Evolutionary conservation across 257 asterid species (phyloP).

Genomic region (Capsicum baccatum): DNA sequence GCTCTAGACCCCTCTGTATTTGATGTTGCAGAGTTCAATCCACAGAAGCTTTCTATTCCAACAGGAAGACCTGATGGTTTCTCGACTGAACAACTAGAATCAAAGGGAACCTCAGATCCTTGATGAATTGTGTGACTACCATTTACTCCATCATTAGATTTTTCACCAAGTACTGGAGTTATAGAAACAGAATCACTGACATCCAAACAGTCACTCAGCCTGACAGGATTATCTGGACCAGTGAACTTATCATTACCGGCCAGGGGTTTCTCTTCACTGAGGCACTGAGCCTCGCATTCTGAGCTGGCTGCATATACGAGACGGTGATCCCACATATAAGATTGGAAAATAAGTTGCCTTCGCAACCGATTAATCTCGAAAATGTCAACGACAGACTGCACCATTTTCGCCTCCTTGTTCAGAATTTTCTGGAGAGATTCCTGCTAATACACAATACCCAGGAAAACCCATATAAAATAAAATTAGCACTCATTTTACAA

Average conservation of each 20-base stretch:
- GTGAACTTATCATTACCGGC: constrained; percentile 42
- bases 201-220: constrained; percentile 32
- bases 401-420: constrained; percentile 60
- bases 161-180: constrained; percentile 44
- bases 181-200: constrained; percentile 39
- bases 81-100: constrained; percentile 39
- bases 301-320: constrained; percentile 65
- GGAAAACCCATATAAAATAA: constrained; percentile 31
- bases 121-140: constrained; percentile 40
- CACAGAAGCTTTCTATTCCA: constrained; percentile 43
- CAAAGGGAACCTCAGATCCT: constrained; percentile 36
- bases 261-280: constrained; percentile 46
- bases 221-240: constrained; percentile 41
- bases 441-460: constrained; percentile 50
- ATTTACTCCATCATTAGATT: constrained; percentile 36
- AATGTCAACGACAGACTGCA: constrained; percentile 66
- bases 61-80: constrained; percentile 36
- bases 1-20: constrained; percentile 51
- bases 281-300: constrained; percentile 44
- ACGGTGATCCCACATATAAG: constrained; percentile 89
- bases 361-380: constrained; percentile 83
- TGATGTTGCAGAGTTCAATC: constrained; percentile 50
- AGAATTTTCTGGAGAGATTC: constrained; percentile 61
- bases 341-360: constrained; percentile 75
- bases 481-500: constrained; percentile 27